Base-by-base conservation (phyloP, 2,329 filamentous ascomycete genomes). In the Exophiala mesophila region DNA sequence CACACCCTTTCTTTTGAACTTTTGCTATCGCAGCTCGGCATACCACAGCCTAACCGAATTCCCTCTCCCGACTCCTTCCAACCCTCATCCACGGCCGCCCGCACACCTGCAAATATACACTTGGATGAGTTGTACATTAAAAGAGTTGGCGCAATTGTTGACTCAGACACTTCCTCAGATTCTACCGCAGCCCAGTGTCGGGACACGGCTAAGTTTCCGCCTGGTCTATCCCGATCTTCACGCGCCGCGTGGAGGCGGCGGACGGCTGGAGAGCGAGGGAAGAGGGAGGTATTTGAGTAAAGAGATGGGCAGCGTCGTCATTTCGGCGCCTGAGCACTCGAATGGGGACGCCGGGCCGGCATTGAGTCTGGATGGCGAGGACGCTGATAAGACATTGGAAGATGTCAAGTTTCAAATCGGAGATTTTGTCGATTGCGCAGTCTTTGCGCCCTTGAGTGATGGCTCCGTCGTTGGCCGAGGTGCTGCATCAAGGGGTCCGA, bases 391-490 rank as follows among this genome's bases (percentile, higher is more conserved):
- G 67, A 89, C 85, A 6, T 66, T 97, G 21, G 73, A 73, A 26
- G 86, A 94, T 40, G 80, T 78, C 23, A 77, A 83, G 16, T 94
- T 95, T 57, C 83, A 95, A 8, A 83, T 92, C 49, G 90, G 90
- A 1, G 90, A 97, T 63, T 94, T 85, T 59, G 74, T 97, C 29
- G 83, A 83, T 44, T 90, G 86, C 61, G 85, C 87, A 4, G 81
- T 95, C 46, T 70, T 90, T 42, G 82, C 86, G 30, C 86, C 87
- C 1, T 67, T 85, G 18, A 69, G 77, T 21, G 83, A 90, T 60
- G 88, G 88, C 0, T 77, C 77, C 21, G 80, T 26, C 56, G 69
- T 7, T 69, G 75, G n/a, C 70, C 74, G 9, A 68, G 68, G 16
- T 18, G 44, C 39, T 24, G 41, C 41, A 17, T 41, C 39, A 53